Percentiles rank a stretch among this genome's conserved stretches.
phyloP scores from a whole-genome alignment of 345 rosid species.

The Citrus trifoliata region DNA sequence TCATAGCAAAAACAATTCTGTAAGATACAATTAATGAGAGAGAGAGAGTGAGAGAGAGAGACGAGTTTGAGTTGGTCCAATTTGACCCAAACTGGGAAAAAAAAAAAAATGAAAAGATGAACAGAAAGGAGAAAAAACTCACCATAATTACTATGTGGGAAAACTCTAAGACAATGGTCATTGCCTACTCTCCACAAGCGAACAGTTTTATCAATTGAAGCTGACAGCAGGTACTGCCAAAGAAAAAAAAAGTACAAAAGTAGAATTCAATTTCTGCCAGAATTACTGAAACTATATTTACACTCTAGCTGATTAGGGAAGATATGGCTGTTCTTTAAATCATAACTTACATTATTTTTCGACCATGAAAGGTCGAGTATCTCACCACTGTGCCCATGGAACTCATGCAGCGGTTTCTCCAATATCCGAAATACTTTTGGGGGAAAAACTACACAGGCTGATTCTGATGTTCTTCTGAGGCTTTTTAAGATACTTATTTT shows the following conservation, averaged over 20 bases:
- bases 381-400: conserved; percentile 59
- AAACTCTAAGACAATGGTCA: conserved; percentile 55
- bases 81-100: conserved; percentile 1
- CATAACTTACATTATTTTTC: conserved; percentile 57
- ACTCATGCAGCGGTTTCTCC: conserved; percentile 74
- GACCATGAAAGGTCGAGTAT: conserved; percentile 86
- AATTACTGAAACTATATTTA: background rate
- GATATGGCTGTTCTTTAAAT: background rate
- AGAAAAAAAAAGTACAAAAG: conserved; percentile 15
- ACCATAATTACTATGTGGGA: conserved; percentile 81
- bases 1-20: background rate
- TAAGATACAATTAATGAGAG: background rate
- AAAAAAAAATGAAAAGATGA: background rate
- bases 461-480: conserved; percentile 62
- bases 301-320: background rate
- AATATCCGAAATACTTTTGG: conserved; percentile 68
- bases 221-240: conserved; percentile 69
- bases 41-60: background rate
- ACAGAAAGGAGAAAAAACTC: conserved; percentile 2
- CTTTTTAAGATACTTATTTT: conserved; percentile 44
- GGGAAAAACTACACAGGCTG: conserved; percentile 82
- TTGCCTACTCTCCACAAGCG: conserved; percentile 73
- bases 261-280: background rate
- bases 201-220: conserved; percentile 73
- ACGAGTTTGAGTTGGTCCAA: background rate